Conservation (phyloP, 306 rosid species). For the Mucuna pruriens region DNA sequence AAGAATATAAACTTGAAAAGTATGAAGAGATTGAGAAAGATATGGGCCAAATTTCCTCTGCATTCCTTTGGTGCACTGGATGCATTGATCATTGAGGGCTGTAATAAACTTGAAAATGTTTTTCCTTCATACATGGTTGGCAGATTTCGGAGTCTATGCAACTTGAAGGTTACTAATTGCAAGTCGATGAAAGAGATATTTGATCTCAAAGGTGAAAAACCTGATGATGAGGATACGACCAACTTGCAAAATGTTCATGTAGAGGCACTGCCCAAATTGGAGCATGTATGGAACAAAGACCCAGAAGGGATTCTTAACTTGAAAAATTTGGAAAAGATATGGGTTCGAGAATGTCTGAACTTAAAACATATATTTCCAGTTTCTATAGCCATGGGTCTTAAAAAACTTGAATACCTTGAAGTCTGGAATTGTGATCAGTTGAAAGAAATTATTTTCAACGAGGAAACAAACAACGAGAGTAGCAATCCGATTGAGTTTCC, state of each 20-base stretch:
- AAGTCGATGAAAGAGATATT: conserved; percentile 16
- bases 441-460: neutral
- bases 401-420: neutral
- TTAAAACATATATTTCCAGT: conserved; percentile 30
- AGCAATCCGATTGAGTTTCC: neutral
- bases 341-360: neutral
- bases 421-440: neutral
- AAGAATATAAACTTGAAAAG: neutral
- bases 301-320: neutral
- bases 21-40: neutral
- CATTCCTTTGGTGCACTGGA: neutral
- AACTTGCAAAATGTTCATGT: neutral
- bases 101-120: neutral
- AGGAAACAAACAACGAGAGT: neutral
- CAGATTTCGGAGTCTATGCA: neutral
- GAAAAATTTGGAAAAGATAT: neutral
- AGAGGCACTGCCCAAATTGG: neutral
- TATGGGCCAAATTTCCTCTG: neutral
- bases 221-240: neutral
- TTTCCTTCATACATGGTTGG: neutral
- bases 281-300: conserved; percentile 33
- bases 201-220: neutral
- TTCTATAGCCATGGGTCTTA: neutral
- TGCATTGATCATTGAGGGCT: neutral
- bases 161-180: neutral